Evolutionary conservation across 192 early-diverging fungal genomes (phyloP).

Genomic region (Phycomyces nitens): DNA sequence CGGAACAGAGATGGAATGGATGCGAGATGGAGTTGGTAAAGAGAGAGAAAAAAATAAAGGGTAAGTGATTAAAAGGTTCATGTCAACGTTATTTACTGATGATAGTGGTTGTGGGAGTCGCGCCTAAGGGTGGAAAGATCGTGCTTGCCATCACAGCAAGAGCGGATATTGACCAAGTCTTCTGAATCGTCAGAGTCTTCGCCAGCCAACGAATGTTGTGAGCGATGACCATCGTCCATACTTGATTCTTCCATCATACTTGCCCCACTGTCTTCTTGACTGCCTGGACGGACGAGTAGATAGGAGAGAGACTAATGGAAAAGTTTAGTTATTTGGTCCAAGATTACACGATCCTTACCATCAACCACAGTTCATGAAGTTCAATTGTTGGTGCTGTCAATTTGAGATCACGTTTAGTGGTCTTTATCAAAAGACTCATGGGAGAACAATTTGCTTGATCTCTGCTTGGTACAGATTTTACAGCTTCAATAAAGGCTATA

Average conservation of each 20-base stretch:
- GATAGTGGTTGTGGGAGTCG: neutral
- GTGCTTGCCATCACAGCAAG: conserved; percentile 38
- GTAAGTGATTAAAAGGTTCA: neutral
- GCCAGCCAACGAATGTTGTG: neutral
- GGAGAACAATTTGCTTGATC: conserved; percentile 34
- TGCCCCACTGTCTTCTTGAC: neutral
- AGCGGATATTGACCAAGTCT: conserved; percentile 25
- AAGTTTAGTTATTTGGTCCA: neutral
- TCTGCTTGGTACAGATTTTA: conserved; percentile 53
- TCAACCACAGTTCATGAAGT: conserved; percentile 71
- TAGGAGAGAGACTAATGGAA: conserved; percentile 30
- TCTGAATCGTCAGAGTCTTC: conserved; percentile 31
- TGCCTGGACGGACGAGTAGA: conserved; percentile 17
- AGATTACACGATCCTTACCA: conserved; percentile 36
- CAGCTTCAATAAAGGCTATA: conserved; percentile 62
- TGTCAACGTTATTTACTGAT: neutral
- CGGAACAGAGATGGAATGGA: no score
- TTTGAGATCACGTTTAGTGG: conserved; percentile 69
- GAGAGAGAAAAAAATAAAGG: neutral
- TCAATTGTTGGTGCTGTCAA: conserved; percentile 63
- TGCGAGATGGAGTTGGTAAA: neutral
- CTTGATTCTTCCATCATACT: conserved; percentile 1
- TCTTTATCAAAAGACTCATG: conserved; percentile 65
- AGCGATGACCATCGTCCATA: neutral
- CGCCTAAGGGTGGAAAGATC: conserved; percentile 18